phyloP scores from a whole-genome alignment of 306 rosid genomes.

The Carpinus fangiana region DNA sequence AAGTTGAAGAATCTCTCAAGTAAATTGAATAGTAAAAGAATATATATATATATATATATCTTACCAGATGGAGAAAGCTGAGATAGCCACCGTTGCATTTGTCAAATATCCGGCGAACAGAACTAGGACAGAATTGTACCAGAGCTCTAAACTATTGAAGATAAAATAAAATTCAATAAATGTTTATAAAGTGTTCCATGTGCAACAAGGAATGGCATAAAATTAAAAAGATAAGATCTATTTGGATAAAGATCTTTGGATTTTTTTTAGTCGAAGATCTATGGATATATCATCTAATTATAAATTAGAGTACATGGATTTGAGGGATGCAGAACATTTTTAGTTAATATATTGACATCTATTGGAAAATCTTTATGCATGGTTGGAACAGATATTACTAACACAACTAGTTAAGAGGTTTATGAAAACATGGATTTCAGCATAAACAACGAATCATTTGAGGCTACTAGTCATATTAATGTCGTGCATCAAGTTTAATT shows the following conservation, averaged over 20 bases:
- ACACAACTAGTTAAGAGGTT: too few relatives aligned
- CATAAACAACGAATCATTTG: too few relatives aligned
- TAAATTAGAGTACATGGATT: neutral
- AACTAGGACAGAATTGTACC: slow-evolving; percentile 56
- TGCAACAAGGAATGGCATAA: neutral
- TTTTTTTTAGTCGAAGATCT: neutral
- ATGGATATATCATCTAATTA: neutral
- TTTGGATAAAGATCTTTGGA: too few relatives aligned
- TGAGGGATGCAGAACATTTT: too few relatives aligned
- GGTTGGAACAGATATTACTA: too few relatives aligned
- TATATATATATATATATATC: neutral
- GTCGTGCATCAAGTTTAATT: too few relatives aligned
- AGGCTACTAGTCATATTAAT: too few relatives aligned
- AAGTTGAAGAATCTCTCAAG: neutral
- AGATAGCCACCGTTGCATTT: slow-evolving; percentile 50
- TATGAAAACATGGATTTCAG: too few relatives aligned
- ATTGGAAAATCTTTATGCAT: too few relatives aligned
- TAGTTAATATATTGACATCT: too few relatives aligned
- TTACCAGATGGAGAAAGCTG: slow-evolving; percentile 63
- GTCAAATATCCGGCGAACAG: slow-evolving; percentile 48
- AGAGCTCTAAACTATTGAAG: slow-evolving; percentile 47
- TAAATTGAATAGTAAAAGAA: slow-evolving; percentile 8
- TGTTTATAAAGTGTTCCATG: neutral
- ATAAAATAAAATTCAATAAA: neutral
- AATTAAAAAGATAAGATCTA: too few relatives aligned